Evolutionary conservation across 495 filamentous ascomycete species (phyloP).

Genomic region (Mycothermus thermophilus): DNA sequence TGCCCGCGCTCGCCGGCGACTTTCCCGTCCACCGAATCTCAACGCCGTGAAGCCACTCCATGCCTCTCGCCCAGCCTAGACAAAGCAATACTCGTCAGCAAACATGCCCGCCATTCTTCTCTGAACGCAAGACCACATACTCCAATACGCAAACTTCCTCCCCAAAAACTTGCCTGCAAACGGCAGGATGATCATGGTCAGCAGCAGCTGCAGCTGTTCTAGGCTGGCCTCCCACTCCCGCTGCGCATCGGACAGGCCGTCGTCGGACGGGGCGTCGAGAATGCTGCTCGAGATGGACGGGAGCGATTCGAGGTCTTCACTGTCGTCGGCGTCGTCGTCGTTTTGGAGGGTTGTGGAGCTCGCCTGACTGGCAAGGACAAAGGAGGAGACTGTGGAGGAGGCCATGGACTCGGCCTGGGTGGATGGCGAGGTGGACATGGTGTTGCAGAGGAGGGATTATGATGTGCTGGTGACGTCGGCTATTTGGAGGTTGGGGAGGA

Average conservation of each 20-base stretch:
- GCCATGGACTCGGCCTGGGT: too few relatives aligned
- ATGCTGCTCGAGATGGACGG: conserved; percentile 55
- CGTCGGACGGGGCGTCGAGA: conserved; percentile 42
- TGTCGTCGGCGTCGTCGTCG: conserved; percentile 63
- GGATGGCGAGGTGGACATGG: conserved; percentile 21
- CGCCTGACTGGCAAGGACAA: conserved; percentile 27
- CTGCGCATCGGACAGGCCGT: conserved; percentile 62
- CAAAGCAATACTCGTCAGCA: too few relatives aligned
- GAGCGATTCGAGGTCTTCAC: too few relatives aligned
- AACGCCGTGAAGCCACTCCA: conserved; percentile 44
- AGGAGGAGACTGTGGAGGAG: conserved; percentile 26
- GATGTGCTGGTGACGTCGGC: too few relatives aligned
- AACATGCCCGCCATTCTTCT: too few relatives aligned
- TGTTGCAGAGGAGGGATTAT: too few relatives aligned
- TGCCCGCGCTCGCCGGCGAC: too few relatives aligned
- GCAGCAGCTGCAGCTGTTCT: conserved; percentile 79
- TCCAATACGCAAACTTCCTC: conserved; percentile 89
- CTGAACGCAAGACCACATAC: too few relatives aligned
- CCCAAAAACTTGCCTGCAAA: conserved; percentile 90
- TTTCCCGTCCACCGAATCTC: conserved; percentile 39
- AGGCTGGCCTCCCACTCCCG: conserved; percentile 85
- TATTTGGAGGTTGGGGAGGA: too few relatives aligned
- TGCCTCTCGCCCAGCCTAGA: conserved; percentile 42
- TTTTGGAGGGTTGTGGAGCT: conserved; percentile 37
- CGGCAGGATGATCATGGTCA: conserved; percentile 88